A percentile compares a stretch with the other conserved stretches of the same genome.
Evolutionary conservation across 225 moss, liverwort and hornwort genomes (phyloP).

Genomic region (Anthoceros angustus): DNA sequence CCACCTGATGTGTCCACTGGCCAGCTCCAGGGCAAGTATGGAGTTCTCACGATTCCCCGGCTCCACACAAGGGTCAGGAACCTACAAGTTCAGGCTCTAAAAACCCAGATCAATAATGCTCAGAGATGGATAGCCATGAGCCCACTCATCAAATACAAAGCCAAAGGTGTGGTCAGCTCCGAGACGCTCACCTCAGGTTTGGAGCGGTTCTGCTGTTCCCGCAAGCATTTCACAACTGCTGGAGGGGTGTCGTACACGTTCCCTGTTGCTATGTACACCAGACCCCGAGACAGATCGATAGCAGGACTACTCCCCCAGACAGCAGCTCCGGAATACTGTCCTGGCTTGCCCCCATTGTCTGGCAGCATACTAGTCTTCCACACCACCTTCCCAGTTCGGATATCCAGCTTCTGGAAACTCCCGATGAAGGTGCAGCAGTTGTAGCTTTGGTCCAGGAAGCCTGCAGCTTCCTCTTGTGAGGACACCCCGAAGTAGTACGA

Average conservation of each 20-base stretch:
- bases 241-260: background rate
- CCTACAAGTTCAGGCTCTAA: too few species aligned
- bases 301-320: background rate
- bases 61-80: background rate
- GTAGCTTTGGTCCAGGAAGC: background rate
- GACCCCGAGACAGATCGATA: background rate
- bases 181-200: background rate
- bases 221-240: background rate
- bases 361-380: background rate
- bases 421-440: background rate
- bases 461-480: background rate
- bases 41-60: background rate
- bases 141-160: too few species aligned
- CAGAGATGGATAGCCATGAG: too few species aligned
- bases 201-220: background rate
- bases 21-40: background rate
- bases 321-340: background rate
- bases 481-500: background rate
- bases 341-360: background rate
- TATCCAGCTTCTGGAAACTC: background rate
- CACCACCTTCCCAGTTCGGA: background rate
- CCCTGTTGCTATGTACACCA: background rate
- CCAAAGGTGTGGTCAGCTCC: too few species aligned
- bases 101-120: too few species aligned
- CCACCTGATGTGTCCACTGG: background rate